These are phyloP conservation scores for Diddensiella transvaalensis DNA, from an alignment of 805 yeast genomes.

Conservation along the genomic window DNA sequence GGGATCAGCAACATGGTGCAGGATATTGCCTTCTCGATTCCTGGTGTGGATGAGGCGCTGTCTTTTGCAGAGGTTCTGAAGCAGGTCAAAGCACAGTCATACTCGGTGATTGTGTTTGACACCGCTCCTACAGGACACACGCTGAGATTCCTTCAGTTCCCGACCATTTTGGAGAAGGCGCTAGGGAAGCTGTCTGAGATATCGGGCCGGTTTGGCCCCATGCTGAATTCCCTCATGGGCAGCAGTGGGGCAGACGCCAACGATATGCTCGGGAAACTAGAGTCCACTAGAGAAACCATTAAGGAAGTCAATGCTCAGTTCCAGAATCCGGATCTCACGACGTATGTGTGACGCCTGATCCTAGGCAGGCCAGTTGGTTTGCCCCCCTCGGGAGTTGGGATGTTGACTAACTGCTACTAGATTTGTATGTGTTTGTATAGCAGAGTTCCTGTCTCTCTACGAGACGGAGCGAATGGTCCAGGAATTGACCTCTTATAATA, in stretches of 20 bases:
- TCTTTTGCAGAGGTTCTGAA: slow-evolving; percentile 97
- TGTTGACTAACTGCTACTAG: not conserved
- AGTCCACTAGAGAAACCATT: slow-evolving; percentile 75
- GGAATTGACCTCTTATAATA: slow-evolving; percentile 88
- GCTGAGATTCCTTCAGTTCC: slow-evolving; percentile 88
- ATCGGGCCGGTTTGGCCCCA: slow-evolving; percentile 83
- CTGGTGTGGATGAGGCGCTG: slow-evolving; percentile 97
- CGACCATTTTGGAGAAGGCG: slow-evolving; percentile 84
- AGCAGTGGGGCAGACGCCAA: slow-evolving; percentile 41
- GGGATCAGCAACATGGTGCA: slow-evolving; percentile 72
- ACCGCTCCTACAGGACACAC: slow-evolving; percentile 99
- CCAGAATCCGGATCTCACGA: slow-evolving; percentile 92
- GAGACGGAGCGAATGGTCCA: slow-evolving; percentile 98
- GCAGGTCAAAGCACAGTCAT: slow-evolving; percentile 77
- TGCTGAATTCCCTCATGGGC: slow-evolving; percentile 75
- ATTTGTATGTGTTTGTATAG: slow-evolving; percentile 89
- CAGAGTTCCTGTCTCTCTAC: slow-evolving; percentile 91
- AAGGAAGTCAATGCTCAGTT: slow-evolving; percentile 90
- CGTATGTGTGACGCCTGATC: slow-evolving; percentile 32
- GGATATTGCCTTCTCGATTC: slow-evolving; percentile 90
- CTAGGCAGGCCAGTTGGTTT: slow-evolving; percentile 2
- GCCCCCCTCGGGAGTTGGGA: no score
- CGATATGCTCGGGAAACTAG: slow-evolving; percentile 75
- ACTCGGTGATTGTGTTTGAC: slow-evolving; percentile 90
- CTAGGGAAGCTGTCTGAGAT: slow-evolving; percentile 83